A percentile compares a stretch with the other conserved stretches of the same genome.
These are phyloP conservation scores for Yarrowia sp. DNA, from an alignment of 805 yeast species.

Conservation along the genomic window DNA sequence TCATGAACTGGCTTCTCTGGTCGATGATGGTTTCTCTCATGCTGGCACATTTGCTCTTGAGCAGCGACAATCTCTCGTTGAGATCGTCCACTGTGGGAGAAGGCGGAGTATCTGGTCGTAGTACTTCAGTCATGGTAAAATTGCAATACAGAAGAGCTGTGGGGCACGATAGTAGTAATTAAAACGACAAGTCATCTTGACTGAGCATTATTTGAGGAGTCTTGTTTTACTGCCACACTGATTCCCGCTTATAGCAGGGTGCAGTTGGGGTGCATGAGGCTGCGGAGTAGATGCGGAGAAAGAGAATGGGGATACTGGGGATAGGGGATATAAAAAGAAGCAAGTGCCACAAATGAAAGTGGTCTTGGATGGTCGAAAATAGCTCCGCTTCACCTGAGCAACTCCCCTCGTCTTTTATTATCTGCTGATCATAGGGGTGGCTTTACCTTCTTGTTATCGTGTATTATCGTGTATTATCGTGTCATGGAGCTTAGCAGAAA, in stretches of 20 bases:
- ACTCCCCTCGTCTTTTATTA: no score
- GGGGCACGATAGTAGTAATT: no score
- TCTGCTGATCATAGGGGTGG: background rate
- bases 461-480: background rate
- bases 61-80: background rate
- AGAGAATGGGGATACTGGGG: background rate
- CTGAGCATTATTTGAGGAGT: no score
- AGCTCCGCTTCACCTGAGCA: no score
- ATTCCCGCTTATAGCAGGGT: slow-evolving; percentile 19
- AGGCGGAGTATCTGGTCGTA: slow-evolving; percentile 16
- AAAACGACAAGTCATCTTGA: no score
- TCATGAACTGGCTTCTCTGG: slow-evolving; percentile 15
- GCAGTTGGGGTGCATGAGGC: slow-evolving; percentile 15
- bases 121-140: background rate
- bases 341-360: background rate
- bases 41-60: background rate
- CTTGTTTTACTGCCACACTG: slow-evolving; percentile 6
- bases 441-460: background rate
- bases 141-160: no score
- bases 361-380: no score
- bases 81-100: slow-evolving; percentile 2
- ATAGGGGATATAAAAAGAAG: no score
- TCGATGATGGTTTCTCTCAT: slow-evolving; percentile 13
- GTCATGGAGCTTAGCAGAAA: background rate
- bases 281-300: slow-evolving; percentile 32